phyloP scores from a whole-genome alignment of 768 basidiomycete genomes.

The Leccinum variicolor region DNA sequence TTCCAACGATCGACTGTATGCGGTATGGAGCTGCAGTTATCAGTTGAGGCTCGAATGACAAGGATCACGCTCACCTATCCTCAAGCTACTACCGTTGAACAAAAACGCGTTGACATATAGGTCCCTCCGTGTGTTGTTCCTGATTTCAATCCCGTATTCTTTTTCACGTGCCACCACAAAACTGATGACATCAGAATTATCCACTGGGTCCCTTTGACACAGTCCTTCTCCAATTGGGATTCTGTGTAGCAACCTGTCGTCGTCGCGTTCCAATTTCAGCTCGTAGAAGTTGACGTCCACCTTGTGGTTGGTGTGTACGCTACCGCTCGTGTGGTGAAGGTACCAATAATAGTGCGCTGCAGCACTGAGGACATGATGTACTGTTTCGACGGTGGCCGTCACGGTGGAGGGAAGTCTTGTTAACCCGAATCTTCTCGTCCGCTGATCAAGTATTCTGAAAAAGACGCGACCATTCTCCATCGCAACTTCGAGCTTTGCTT shows the following conservation, averaged over 20 bases:
- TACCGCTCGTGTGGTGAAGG: constrained; percentile 6
- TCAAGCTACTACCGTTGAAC: constrained; percentile 37
- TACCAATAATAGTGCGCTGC: constrained; percentile 23
- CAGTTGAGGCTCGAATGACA: neutral
- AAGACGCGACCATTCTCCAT: neutral
- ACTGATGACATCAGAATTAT: constrained; percentile 7
- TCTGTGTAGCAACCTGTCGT: neutral
- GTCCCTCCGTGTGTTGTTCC: constrained; percentile 30
- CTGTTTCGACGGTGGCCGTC: neutral
- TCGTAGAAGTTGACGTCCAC: constrained; percentile 14
- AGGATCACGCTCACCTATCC: constrained; percentile 29
- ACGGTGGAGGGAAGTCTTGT: neutral
- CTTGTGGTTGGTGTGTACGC: neutral
- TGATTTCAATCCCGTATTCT: constrained; percentile 34
- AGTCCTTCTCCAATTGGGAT: neutral
- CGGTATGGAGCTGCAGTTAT: constrained; percentile 9
- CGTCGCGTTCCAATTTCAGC: neutral
- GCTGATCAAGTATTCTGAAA: constrained; percentile 2
- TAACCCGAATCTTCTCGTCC: neutral
- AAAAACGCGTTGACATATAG: constrained; percentile 41
- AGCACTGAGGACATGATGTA: constrained; percentile 4
- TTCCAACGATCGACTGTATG: neutral
- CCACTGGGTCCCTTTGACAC: neutral
- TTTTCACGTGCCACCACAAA: constrained; percentile 21
- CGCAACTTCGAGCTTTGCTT: constrained; percentile 1